Base-by-base conservation (phyloP, 148 eudicot species). In the Camellia lanceoleosa region DNA sequence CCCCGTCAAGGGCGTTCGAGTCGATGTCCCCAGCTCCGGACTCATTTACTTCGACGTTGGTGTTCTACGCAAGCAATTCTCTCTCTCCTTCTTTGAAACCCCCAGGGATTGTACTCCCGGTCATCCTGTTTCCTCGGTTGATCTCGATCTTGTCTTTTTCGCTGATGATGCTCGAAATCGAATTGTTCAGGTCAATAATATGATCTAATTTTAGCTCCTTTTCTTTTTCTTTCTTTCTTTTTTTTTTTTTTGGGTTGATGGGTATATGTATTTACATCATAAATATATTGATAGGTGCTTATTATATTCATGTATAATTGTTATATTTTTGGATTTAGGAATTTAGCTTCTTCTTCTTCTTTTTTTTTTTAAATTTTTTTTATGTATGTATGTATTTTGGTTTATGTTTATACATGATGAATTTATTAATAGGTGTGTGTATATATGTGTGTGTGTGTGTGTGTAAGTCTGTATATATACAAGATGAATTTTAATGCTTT, bases 41-140 rank as follows among this genome's bases (percentile, higher is more conserved):
- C 55, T 85, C 77, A 86, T 88, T 75, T 86, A 88, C 54, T 88
- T 88, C 11, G 90, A 88, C 42, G 88, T 85, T 3, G 90, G 88
- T 5, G 86, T 88, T 52, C 83, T 88, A 18, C 84, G 46, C 42
- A 88, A 88, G 83, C 90, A 88, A 65, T 88, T 85, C 30, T 80
- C 88, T 8, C 41, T 83, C 51, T 88, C 90, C 9, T 68, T 74
- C 47, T 88, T 85, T 58, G 90, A 87, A 71, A 78, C 71, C 18
- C 90, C 86, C 0, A 54, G 60, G 18, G 86, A 85, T 60, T 88
- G 90, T 59, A 46, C 74, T 4, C 79, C 66, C 18, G 38, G 30
- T 12, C 42, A 55, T 5, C 13, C 55, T 16, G 23, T 3, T 44
- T 68, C 71, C 20, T 43, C 61, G 19, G 52, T 19, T 2, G 19